Evolutionary conservation across 331 rosid species (phyloP).

Genomic region (Phaseolus coccineus): DNA sequence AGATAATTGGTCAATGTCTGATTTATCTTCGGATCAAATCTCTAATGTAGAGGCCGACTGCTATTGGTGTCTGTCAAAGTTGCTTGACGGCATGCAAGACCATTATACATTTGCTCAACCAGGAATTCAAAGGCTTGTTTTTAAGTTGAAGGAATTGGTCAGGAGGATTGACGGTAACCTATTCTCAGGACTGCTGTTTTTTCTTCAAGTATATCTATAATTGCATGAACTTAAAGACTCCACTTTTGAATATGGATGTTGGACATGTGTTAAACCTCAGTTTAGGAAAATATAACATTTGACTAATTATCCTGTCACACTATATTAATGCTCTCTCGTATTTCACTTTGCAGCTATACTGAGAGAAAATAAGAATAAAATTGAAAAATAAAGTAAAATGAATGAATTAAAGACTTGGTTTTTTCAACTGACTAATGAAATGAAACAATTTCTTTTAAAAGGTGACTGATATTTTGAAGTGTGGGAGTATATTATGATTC

Average conservation of each 20-base stretch:
- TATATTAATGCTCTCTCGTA: not conserved
- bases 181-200: slow-evolving; percentile 33
- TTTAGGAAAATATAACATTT: slow-evolving; percentile 6
- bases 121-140: slow-evolving; percentile 95
- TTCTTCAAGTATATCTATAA: slow-evolving; percentile 24
- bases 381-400: not conserved
- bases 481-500: slow-evolving; percentile 11
- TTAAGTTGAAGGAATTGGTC: slow-evolving; percentile 91
- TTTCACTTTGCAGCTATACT: not conserved
- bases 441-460: not conserved
- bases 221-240: slow-evolving; percentile 34
- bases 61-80: slow-evolving; percentile 93
- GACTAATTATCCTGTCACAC: not conserved
- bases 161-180: slow-evolving; percentile 85
- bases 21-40: slow-evolving; percentile 72
- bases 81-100: slow-evolving; percentile 98
- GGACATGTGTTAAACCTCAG: slow-evolving; percentile 21
- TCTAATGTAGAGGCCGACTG: slow-evolving; percentile 87
- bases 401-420: not conserved
- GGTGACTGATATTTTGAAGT: slow-evolving; percentile 13
- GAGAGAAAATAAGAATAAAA: not conserved
- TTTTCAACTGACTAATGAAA: not conserved
- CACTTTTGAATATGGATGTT: slow-evolving; percentile 23
- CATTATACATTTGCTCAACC: slow-evolving; percentile 98
- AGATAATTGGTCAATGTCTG: slow-evolving; percentile 77